Base-by-base conservation (phyloP, 352 stramenopile genomes). In the Thalassiosira hispida region DNA sequence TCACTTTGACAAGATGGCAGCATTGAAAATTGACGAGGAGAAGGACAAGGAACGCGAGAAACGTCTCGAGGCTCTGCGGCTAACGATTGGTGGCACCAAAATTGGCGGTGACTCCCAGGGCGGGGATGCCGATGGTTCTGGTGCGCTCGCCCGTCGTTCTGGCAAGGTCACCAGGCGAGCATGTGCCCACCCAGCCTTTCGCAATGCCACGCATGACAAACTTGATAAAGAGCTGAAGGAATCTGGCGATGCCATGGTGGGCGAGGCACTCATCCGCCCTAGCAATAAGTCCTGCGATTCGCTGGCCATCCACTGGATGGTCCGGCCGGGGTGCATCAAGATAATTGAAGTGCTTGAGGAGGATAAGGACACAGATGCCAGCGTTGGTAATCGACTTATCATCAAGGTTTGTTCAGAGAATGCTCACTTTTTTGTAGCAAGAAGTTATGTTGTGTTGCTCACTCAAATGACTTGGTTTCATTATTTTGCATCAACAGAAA, bases 301-400 rank as follows among this genome's bases (percentile, higher is more conserved):
- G 23, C 69, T 94, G 52, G 89, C 88, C 27, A 83, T 94, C 40
- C 88, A 92, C 77, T 93, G 88, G 90, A 81, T 92, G 53, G 81
- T 93, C 9, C 83, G 81, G 38, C 75, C 85, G 63, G 87, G 88
- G 31, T 84, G 66, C 35, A 91, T 93, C 52, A 93, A 94, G 60
- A 78, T 93, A 12, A 88, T 93, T 60, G 88, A 94, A 74, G 82
- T 94, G 27, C 63, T 80, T 1, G 90, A 94, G 71, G 83, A 93
- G 78, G 87, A 94, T 35, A 94, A 94, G 59, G 86, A 92, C 42
- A 93, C 83, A 4, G 90, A 94, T 61, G 84, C 88, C n/a, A 92
- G 86, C 44, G 89, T 94, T 83, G 90, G 90, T 63, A 93, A 90
- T 38, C 77, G 79, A 25, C 71, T 94, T 20, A 91, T 91, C 42